Percentiles rank a stretch among this genome's conserved stretches.
Evolutionary conservation across 805 yeast species (phyloP).

Genomic region (Kuraishia piskuri): DNA sequence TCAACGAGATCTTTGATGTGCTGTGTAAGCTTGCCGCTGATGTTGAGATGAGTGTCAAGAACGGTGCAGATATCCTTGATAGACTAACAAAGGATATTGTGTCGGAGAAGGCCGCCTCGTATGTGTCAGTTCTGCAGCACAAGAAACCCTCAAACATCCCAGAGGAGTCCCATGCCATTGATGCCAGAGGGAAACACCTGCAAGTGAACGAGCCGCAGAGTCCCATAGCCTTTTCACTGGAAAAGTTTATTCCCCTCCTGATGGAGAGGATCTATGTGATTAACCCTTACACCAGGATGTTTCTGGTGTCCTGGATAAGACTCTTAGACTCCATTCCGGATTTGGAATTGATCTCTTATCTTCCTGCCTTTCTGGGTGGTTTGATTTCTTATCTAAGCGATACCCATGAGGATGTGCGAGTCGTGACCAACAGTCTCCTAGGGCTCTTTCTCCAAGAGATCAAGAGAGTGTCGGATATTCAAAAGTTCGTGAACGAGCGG

Average conservation of each 20-base stretch:
- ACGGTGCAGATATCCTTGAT: slow-evolving; percentile 91
- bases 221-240: slow-evolving; percentile 70
- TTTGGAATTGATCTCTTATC: slow-evolving; percentile 73
- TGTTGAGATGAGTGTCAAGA: slow-evolving; percentile 82
- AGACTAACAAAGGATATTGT: slow-evolving; percentile 89
- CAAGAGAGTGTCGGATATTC: slow-evolving; percentile 64
- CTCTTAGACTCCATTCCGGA: slow-evolving; percentile 92
- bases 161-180: slow-evolving; percentile 35
- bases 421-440: slow-evolving; percentile 72
- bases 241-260: slow-evolving; percentile 83
- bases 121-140: slow-evolving; percentile 59
- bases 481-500: slow-evolving; percentile 33
- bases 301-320: slow-evolving; percentile 88
- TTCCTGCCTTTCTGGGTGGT: slow-evolving; percentile 87
- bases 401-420: slow-evolving; percentile 78
- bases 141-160: slow-evolving; percentile 19
- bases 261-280: slow-evolving; percentile 87
- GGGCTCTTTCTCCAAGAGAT: slow-evolving; percentile 75
- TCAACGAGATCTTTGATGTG: slow-evolving; percentile 92
- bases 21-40: slow-evolving; percentile 86
- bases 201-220: slow-evolving; percentile 55
- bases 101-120: slow-evolving; percentile 86
- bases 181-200: slow-evolving; percentile 48
- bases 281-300: slow-evolving; percentile 88
- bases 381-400: slow-evolving; percentile 72